These are phyloP conservation scores for Psilocybe cubensis DNA, from an alignment of 768 basidiomycete species.

Conservation along the genomic window DNA sequence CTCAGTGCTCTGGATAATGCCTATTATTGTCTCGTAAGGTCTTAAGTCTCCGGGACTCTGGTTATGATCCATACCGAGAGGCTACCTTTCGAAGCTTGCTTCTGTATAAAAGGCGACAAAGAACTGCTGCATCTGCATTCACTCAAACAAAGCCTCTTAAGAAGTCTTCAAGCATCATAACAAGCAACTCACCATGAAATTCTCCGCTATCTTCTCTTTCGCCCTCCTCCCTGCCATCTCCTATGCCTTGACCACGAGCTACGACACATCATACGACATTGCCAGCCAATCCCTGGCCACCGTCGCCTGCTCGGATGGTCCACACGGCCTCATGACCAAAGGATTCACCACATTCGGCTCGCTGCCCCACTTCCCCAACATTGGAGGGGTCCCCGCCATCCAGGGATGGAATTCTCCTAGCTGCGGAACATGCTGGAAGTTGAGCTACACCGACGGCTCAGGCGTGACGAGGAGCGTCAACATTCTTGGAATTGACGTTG, in stretches of 20 bases:
- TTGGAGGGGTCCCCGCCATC: slow-evolving; percentile 59
- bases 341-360: slow-evolving; percentile 52
- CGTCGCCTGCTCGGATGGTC: slow-evolving; percentile 54
- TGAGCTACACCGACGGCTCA: slow-evolving; percentile 45
- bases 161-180: not conserved
- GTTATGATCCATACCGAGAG: too few relatives aligned
- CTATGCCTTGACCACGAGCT: slow-evolving; percentile 36
- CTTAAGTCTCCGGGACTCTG: not conserved
- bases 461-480: slow-evolving; percentile 41
- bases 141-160: not conserved
- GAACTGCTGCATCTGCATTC: not conserved
- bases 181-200: slow-evolving; percentile 33
- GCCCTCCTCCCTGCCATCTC: slow-evolving; percentile 26
- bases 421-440: slow-evolving; percentile 65
- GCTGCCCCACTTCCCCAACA: slow-evolving; percentile 61
- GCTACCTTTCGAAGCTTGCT: not conserved
- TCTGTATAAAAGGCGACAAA: not conserved
- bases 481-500: slow-evolving; percentile 56
- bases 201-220: slow-evolving; percentile 21
- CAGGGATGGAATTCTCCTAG: slow-evolving; percentile 51
- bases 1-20: not conserved
- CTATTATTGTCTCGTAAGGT: not conserved
- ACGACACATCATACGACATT: slow-evolving; percentile 56
- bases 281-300: slow-evolving; percentile 36
- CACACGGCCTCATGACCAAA: slow-evolving; percentile 51